Evolutionary conservation across 305 asterid species (phyloP), one percentile per base, ranked within the genome.

Genomic region (Lippia alba): DNA sequence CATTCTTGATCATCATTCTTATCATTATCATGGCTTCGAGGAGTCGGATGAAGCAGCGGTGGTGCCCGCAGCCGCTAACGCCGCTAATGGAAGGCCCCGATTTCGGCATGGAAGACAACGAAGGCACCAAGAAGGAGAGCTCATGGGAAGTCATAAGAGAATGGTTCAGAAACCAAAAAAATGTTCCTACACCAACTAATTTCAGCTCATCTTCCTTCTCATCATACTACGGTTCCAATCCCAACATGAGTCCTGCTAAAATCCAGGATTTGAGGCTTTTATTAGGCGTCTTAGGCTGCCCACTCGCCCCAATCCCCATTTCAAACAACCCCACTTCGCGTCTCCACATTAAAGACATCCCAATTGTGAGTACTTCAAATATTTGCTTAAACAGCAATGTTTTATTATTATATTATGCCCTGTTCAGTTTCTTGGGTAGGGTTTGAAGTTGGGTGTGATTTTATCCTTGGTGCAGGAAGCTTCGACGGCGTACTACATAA

Each of bases 61-160:
- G 94, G 94, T 81, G 85, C 39, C 80, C 83, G 6, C 92, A 88
- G 61, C 89, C 94, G 4, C 80, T 90, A 36, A 90, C 96, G 12
- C 96, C 96, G 6, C 69, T 90, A 10, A 86, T 86, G 92, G 96
- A 90, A 79, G 96, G 96, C 33, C 96, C 96, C 4, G 96, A 87
- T 73, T 76, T 83, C 1, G 86, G 83, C 24, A 73, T 83, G 80
- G 94, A 86, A 50, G 84, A 83, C 70, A 70, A 79, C 3, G 81
- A 84, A 39, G 78, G 74, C 0, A 70, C 34, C 67, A 86, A 80
- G 33, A 87, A 87, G 69, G 96, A 86, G 78, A 84, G 85, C 66
- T 87, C 96, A 0, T 90, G 96, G 96, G 96, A 87, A 49, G 56
- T 81, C 5, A 89, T 89, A 46, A 70, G 96, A 11, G 94, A 90